Base-by-base conservation (phyloP, 345 rosid genomes). In the Pelargonium nanum region DNA sequence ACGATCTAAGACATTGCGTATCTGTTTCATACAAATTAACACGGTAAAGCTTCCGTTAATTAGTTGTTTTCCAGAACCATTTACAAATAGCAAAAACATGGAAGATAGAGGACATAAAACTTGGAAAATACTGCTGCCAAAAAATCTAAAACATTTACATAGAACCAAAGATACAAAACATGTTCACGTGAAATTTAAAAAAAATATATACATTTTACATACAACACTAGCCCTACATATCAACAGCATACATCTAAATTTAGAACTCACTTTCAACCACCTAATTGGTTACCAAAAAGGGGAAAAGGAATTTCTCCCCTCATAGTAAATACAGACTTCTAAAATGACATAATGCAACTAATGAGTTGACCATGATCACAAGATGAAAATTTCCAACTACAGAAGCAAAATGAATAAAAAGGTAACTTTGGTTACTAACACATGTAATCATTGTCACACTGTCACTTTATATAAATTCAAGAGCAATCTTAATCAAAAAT, bases 1-100 rank as follows among this genome's bases (percentile, higher is more conserved):
- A 26, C 76, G 84, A 65, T 85, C 96, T 85, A 88, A 63, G 71
- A 83, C 81, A 79, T 63, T 82, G 53, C 85, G 90, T 66, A 91
- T 71, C 86, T 88, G 85, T 75, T 65, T 57, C 65, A 68, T 19
- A 26, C 53, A 57, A 53, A 65, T 65, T 59, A 21, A 62, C 30
- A 67, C 5, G 24, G 53, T 81, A 57, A 51, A 81, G 69, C 34
- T 68, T 28, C 22, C 17, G n/a, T 19, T 52, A 21, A 40, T 15
- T 40, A 0, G 5, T 40, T 52, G 8, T 52, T 52, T 52, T 19
- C 55, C 55, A 40, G 15, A 52, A 52, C 55, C 34, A 53, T 24
- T 55, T 21, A 22, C 50, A 62, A 20, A 20, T 23, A 53, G 45
- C 8, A 53, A 32, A 45, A 55, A 28, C 58, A n/a, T 48, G 30